Conservation (phyloP, 2,329 filamentous ascomycete genomes). For the Intubia oerlemansii region DNA sequence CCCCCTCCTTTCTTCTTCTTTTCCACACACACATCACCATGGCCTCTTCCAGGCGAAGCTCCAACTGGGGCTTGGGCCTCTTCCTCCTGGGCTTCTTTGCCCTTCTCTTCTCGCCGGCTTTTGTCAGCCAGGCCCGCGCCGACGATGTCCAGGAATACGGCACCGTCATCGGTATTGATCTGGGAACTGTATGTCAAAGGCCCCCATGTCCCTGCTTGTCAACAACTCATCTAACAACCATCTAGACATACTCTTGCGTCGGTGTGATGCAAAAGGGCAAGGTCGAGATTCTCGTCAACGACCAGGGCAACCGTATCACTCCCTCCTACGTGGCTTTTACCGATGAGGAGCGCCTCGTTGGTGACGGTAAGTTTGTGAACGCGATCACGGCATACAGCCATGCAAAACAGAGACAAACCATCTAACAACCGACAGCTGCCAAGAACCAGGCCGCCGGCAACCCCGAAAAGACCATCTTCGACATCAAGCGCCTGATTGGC, state of each 20-base stretch:
- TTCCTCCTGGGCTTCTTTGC: slow-evolving; percentile 83
- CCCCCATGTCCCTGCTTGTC: too few species aligned
- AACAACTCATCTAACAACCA: not conserved
- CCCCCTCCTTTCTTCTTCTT: slow-evolving; percentile 3
- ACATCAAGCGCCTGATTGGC: slow-evolving; percentile 75
- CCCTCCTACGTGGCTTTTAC: slow-evolving; percentile 93
- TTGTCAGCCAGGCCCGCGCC: slow-evolving; percentile 56
- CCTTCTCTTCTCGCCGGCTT: slow-evolving; percentile 70
- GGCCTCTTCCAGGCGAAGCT: slow-evolving; percentile 8
- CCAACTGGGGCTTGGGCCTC: slow-evolving; percentile 38
- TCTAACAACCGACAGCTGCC: slow-evolving; percentile 27
- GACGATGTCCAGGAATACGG: slow-evolving; percentile 61
- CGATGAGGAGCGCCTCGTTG: slow-evolving; percentile 88
- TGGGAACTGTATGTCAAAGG: slow-evolving; percentile 1
- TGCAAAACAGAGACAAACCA: too few species aligned
- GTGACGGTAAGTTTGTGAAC: slow-evolving; percentile 35
- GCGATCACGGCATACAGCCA: not conserved
- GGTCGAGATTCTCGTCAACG: slow-evolving; percentile 89
- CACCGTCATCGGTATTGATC: slow-evolving; percentile 68
- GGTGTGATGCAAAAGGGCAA: slow-evolving; percentile 93
- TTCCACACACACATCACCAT: slow-evolving; percentile 3
- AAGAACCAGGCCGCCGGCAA: slow-evolving; percentile 86
- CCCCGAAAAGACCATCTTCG: slow-evolving; percentile 55
- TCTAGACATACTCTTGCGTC: slow-evolving; percentile 56
- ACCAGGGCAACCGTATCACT: slow-evolving; percentile 88